Evolutionary conservation across 495 filamentous ascomycete species (phyloP).

Genomic region (Pyrenula aspistea): DNA sequence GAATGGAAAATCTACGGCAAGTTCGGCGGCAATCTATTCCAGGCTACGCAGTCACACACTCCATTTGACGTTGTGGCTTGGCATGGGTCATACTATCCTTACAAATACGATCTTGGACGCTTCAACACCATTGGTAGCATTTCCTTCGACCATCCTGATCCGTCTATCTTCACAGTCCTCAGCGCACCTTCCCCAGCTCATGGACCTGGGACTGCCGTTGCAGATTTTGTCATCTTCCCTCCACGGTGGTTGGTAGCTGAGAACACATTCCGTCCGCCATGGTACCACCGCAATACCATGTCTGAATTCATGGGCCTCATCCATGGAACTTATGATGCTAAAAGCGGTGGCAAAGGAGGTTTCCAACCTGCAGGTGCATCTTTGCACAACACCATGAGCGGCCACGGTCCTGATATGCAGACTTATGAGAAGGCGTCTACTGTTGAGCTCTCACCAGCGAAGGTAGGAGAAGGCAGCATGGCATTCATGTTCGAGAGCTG

Average conservation of each 20-base stretch:
- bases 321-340: slow-evolving; percentile 56
- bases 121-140: slow-evolving; percentile 69
- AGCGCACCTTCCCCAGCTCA: slow-evolving; percentile 49
- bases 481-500: slow-evolving; percentile 61
- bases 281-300: slow-evolving; percentile 77
- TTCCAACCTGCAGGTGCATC: slow-evolving; percentile 52
- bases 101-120: slow-evolving; percentile 75
- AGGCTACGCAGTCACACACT: slow-evolving; percentile 44
- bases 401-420: slow-evolving; percentile 45
- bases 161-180: slow-evolving; percentile 72
- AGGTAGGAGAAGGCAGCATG: slow-evolving; percentile 51
- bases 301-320: slow-evolving; percentile 46
- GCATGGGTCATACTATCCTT: slow-evolving; percentile 64
- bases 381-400: slow-evolving; percentile 52
- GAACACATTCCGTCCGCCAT: slow-evolving; percentile 72
- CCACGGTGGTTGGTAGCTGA: slow-evolving; percentile 70
- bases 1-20: slow-evolving; percentile 44
- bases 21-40: slow-evolving; percentile 53
- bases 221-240: slow-evolving; percentile 76
- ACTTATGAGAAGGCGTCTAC: slow-evolving; percentile 49
- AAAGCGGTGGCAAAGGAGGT: slow-evolving; percentile 39
- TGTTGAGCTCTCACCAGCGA: slow-evolving; percentile 42
- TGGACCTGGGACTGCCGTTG: slow-evolving; percentile 55
- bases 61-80: slow-evolving; percentile 62
- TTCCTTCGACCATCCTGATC: slow-evolving; percentile 71